phyloP scores from a whole-genome alignment of 106 monocot species.

The Narthecium ossifragum region DNA sequence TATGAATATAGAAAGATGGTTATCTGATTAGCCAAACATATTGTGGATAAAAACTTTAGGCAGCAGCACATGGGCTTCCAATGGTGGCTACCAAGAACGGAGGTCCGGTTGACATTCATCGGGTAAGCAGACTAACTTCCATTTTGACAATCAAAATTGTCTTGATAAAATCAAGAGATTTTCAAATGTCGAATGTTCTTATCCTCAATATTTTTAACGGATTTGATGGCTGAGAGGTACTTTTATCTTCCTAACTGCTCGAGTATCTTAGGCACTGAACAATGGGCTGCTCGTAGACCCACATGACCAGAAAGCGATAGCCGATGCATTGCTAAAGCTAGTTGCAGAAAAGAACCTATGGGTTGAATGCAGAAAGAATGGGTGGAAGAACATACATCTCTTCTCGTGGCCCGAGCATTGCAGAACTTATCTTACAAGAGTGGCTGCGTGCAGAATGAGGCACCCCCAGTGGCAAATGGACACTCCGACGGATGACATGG shows the following conservation, averaged over 20 bases:
- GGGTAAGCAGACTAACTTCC: slow-evolving; percentile 33
- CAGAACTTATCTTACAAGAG: slow-evolving; percentile 77
- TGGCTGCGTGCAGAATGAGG: slow-evolving; percentile 84
- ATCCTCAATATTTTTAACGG: too few relatives aligned
- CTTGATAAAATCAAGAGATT: too few relatives aligned
- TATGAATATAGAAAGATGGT: too few relatives aligned
- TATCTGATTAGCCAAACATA: too few relatives aligned
- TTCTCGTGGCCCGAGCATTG: slow-evolving; percentile 99
- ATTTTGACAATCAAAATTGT: not conserved
- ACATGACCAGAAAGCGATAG: slow-evolving; percentile 81
- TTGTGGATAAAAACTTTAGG: slow-evolving; percentile 38
- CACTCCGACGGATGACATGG: slow-evolving; percentile 53
- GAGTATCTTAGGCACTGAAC: slow-evolving; percentile 70
- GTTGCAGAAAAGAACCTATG: slow-evolving; percentile 88
- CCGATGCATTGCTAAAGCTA: slow-evolving; percentile 85
- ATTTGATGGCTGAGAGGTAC: too few relatives aligned
- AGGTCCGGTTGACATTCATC: slow-evolving; percentile 92
- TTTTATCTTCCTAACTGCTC: not conserved
- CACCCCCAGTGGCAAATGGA: slow-evolving; percentile 91
- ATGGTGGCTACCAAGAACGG: slow-evolving; percentile 96
- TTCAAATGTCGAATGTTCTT: too few relatives aligned
- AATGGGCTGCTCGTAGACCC: slow-evolving; percentile 92
- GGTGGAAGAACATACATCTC: slow-evolving; percentile 83
- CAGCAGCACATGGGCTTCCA: slow-evolving; percentile 96
- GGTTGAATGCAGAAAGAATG: slow-evolving; percentile 78